Base-by-base conservation (phyloP, 768 basidiomycete genomes). In the Russula vinacea region DNA sequence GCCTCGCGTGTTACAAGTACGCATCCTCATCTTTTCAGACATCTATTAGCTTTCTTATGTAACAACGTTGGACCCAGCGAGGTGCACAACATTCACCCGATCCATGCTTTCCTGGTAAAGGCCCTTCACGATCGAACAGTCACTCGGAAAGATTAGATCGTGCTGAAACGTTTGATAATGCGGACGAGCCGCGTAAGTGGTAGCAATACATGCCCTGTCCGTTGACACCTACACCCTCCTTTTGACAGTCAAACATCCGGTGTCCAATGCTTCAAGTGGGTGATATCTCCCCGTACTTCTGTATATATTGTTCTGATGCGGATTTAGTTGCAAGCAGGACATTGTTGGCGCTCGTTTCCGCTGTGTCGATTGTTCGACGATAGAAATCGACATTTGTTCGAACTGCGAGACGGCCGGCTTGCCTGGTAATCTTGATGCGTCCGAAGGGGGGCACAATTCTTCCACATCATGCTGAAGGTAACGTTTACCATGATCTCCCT, bases 401-500 rank as follows among this genome's bases (percentile, higher is more conserved):
- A 90, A 92, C 68, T 94, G 92, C 72, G 92, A 94, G 73, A 87
- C 89, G 13, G 90, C 88, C 32, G 92, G 92, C 33, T 79, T 94
- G 39, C 91, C 92, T 2, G 91, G 90, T 7, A 92, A 90, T 63
- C 75, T 92, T 11, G 87, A 92, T 64, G 85, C 88, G 0, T 79
- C 83, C 0, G 88, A 91, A 45, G 88, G 85, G 5, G 91, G 89
- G 0, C 92, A 93, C 68, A 81, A 82, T 59, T 91, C 89, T 17
- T 88, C 1, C 94, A 98, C 71, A 94, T 96, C 68, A 84, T 96
- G 82, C 91, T 98, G 75, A 98, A 98, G 85, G 94, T 91, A 64
- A 29, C 8, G 10, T 7, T 10, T 50, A 32, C 55, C 32, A 61
- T 17, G 59, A 9, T 22, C 4, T 49, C 35, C 69, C n/a, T 10